Percentiles rank a stretch among this genome's conserved stretches.
These are phyloP conservation scores for Venturia carpophila DNA, from an alignment of 2,329 filamentous ascomycete species.

Conservation along the genomic window DNA sequence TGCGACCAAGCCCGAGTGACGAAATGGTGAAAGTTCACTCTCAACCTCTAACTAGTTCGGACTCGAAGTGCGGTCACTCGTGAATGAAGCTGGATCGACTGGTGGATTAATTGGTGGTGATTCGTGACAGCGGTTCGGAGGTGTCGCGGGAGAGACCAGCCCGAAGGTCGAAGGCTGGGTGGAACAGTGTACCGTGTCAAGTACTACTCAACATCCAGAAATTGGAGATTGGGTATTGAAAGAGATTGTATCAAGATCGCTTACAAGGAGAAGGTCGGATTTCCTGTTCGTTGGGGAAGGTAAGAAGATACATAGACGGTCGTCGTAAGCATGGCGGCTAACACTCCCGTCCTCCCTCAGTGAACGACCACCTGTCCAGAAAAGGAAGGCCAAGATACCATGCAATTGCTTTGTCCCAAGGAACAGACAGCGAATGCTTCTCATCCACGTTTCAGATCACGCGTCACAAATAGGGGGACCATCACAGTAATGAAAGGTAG, in stretches of 20 bases:
- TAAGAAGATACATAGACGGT: neutral
- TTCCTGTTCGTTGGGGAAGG: neutral
- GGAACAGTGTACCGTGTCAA: constrained; percentile 2
- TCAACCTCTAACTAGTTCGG: neutral
- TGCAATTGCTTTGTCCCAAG: neutral
- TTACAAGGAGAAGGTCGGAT: neutral
- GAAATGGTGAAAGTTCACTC: neutral
- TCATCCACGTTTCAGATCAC: neutral
- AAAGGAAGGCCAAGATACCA: constrained; percentile 1
- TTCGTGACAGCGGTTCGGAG: neutral
- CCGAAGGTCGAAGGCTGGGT: neutral
- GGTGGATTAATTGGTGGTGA: neutral
- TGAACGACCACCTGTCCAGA: neutral
- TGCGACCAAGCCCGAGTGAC: constrained; percentile 2
- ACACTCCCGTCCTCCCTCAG: neutral
- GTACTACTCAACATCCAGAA: neutral
- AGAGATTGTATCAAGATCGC: neutral
- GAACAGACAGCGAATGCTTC: neutral
- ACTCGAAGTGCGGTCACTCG: too few species aligned
- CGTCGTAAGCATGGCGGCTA: constrained; percentile 1
- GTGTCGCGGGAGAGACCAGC: neutral
- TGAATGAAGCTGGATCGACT: too few species aligned
- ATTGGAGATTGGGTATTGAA: neutral
- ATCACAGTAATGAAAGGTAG: neutral
- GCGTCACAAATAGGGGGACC: neutral